These are phyloP conservation scores for Leucaena leucocephala DNA, from an alignment of 306 rosid species.

Conservation along the genomic window DNA sequence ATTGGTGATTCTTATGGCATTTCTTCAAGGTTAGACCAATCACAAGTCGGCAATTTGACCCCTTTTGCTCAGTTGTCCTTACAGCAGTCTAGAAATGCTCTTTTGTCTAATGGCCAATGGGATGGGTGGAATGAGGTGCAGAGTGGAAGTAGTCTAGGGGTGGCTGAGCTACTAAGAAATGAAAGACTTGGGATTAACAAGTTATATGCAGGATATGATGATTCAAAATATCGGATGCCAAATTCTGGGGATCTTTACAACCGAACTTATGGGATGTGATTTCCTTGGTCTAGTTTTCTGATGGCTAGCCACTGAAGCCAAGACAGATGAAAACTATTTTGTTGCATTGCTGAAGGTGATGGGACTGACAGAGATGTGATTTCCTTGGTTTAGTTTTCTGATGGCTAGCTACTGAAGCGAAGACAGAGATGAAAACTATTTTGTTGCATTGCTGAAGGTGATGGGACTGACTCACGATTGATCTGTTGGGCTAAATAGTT, in stretches of 20 bases:
- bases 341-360: slow-evolving; percentile 42
- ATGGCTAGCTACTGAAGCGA: slow-evolving; percentile 41
- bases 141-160: slow-evolving; percentile 64
- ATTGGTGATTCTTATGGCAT: slow-evolving; percentile 80
- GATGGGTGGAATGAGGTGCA: slow-evolving; percentile 93
- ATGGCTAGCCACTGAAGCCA: slow-evolving; percentile 42
- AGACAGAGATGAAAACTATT: slow-evolving; percentile 44
- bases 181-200: slow-evolving; percentile 88
- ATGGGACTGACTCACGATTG: slow-evolving; percentile 56
- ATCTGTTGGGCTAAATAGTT: slow-evolving; percentile 51
- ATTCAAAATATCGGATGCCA: slow-evolving; percentile 85
- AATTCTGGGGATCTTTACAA: slow-evolving; percentile 84
- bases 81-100: slow-evolving; percentile 75
- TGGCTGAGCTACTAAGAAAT: slow-evolving; percentile 85
- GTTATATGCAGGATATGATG: slow-evolving; percentile 80
- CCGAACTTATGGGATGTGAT: slow-evolving; percentile 90
- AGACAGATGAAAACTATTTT: slow-evolving; percentile 46
- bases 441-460: slow-evolving; percentile 49
- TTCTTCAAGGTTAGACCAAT: slow-evolving; percentile 85
- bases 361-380: slow-evolving; percentile 61
- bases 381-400: slow-evolving; percentile 29
- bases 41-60: slow-evolving; percentile 64
- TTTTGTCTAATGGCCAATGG: slow-evolving; percentile 87
- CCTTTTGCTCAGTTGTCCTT: slow-evolving; percentile 76
- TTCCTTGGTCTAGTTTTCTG: slow-evolving; percentile 28